These are phyloP conservation scores for Kwoniella sp. DNA, from an alignment of 768 basidiomycete genomes.

Conservation along the genomic window DNA sequence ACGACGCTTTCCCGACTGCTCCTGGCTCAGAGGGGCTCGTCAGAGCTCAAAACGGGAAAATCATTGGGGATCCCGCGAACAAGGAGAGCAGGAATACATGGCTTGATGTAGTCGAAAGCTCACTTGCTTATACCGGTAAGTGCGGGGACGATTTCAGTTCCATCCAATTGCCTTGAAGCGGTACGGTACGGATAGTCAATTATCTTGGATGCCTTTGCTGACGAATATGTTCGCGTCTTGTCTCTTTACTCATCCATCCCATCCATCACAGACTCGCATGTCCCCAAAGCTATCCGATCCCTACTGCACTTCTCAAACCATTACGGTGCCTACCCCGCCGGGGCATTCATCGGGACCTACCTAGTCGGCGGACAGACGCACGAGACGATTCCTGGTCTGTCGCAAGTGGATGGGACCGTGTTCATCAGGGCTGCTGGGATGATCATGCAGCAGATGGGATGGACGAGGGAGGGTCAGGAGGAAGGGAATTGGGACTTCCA, in stretches of 20 bases:
- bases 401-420: conserved; percentile 35
- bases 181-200: neutral
- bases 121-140: conserved; percentile 39
- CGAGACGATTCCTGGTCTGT: conserved; percentile 37
- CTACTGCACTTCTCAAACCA: conserved; percentile 28
- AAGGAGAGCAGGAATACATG: conserved; percentile 35
- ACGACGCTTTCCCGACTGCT: conserved; percentile 28
- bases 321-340: conserved; percentile 30
- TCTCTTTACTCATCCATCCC: neutral
- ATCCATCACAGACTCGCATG: conserved; percentile 40
- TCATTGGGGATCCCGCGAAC: conserved; percentile 19
- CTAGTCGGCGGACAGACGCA: conserved; percentile 19
- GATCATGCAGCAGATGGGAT: conserved; percentile 42
- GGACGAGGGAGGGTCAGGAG: conserved; percentile 37
- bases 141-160: neutral
- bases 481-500: conserved; percentile 38
- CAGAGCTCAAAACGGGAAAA: conserved; percentile 8
- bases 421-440: conserved; percentile 41
- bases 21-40: conserved; percentile 14
- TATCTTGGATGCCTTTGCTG: neutral
- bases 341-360: conserved; percentile 29
- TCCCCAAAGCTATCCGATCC: conserved; percentile 43
- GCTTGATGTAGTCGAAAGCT: conserved; percentile 34
- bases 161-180: neutral
- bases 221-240: neutral